Conservation (phyloP, 495 filamentous ascomycete genomes). For the Immersiella caudata region DNA sequence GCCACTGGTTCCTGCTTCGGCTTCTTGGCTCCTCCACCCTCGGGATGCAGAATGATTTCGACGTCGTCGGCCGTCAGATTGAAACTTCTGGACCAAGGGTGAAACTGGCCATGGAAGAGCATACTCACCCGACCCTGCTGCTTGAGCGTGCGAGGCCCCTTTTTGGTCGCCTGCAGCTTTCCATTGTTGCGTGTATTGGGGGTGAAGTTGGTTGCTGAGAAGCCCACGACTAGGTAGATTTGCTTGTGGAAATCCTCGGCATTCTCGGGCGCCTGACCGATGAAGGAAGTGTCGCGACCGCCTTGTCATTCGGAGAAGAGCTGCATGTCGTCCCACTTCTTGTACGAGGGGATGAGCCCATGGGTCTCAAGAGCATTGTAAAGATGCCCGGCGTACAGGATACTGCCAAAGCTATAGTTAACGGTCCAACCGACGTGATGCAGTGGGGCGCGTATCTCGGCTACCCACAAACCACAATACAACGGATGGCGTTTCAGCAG, state of each 20-base stretch:
- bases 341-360: not conserved
- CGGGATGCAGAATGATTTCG: not conserved
- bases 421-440: conserved; percentile 1
- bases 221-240: conserved; percentile 18
- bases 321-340: conserved; percentile 18
- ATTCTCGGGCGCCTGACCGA: conserved; percentile 11
- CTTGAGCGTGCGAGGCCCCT: conserved; percentile 5
- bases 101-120: conserved; percentile 3
- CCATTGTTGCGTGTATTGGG: conserved; percentile 15
- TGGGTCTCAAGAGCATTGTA: conserved; percentile 14
- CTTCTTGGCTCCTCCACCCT: not conserved
- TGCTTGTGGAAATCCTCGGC: conserved; percentile 11
- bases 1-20: not conserved
- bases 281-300: conserved; percentile 15
- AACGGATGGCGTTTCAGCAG: conserved; percentile 12
- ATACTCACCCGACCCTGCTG: conserved; percentile 3
- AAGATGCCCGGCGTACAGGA: conserved; percentile 17
- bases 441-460: conserved; percentile 1
- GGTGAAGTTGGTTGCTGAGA: conserved; percentile 12
- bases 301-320: conserved; percentile 11
- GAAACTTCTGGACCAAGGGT: not conserved
- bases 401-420: conserved; percentile 10
- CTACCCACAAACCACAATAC: conserved; percentile 14
- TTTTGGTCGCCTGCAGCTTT: not conserved
- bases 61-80: not conserved